These are phyloP conservation scores for Podospora pseudoanserina DNA, from an alignment of 495 filamentous ascomycete genomes.

Conservation along the genomic window DNA sequence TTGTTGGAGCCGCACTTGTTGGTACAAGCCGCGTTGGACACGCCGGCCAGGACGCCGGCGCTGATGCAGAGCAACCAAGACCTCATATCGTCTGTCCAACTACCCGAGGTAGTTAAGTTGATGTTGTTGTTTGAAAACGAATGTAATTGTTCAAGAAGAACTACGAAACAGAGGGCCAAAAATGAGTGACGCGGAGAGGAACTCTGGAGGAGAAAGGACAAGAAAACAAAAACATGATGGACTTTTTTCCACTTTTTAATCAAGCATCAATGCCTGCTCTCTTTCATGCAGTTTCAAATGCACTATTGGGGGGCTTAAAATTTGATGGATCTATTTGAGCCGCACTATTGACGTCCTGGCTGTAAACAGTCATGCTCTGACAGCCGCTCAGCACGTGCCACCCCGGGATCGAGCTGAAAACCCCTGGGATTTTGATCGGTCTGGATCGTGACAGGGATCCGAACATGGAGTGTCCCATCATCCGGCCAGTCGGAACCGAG, in stretches of 20 bases:
- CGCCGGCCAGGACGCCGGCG: conserved; percentile 15
- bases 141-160: conserved; percentile 7
- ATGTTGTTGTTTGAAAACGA: conserved; percentile 9
- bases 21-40: conserved; percentile 12
- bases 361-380: background rate
- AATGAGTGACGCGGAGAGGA: background rate
- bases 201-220: background rate
- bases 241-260: background rate
- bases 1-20: conserved; percentile 10
- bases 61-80: conserved; percentile 11
- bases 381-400: background rate
- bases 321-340: background rate
- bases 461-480: background rate
- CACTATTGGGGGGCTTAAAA: background rate
- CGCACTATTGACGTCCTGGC: background rate
- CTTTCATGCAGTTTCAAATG: background rate
- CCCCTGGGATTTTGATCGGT: background rate
- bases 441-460: background rate
- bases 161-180: background rate
- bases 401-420: background rate
- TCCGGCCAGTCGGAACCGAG: background rate
- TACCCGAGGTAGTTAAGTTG: background rate
- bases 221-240: background rate
- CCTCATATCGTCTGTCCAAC: conserved; percentile 4
- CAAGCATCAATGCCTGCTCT: background rate